Conservation (phyloP, 78 protist species). For the Creolimax fragrantissima region DNA sequence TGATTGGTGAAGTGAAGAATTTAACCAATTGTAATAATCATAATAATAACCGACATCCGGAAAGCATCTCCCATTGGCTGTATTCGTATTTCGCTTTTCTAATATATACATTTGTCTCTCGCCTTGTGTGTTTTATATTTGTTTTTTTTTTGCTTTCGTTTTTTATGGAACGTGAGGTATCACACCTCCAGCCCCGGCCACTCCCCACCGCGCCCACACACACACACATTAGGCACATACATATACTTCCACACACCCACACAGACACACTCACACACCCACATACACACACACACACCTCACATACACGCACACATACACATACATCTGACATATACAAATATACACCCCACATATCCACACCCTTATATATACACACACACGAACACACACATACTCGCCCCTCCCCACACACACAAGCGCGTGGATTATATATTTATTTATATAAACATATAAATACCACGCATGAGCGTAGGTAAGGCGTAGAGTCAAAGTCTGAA, state of each 20-base stretch:
- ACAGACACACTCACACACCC: not conserved
- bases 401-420: too few species aligned
- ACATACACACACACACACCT: not conserved
- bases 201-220: not conserved
- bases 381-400: not conserved
- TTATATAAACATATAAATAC: too few species aligned
- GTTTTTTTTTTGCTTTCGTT: not conserved
- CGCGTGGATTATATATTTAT: too few species aligned
- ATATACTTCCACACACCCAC: not conserved
- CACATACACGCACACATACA: not conserved
- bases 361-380: not conserved
- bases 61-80: not conserved
- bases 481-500: too few species aligned
- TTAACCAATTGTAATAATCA: too few species aligned
- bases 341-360: too few species aligned
- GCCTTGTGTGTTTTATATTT: not conserved
- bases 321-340: not conserved
- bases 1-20: too few species aligned
- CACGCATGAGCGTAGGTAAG: too few species aligned
- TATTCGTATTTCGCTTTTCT: not conserved
- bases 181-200: too few species aligned
- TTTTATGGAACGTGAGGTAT: not conserved
- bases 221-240: not conserved
- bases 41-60: too few species aligned
- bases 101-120: not conserved